phyloP scores from a whole-genome alignment of 192 early-diverging fungal genomes.

The Oehlia diaphana region DNA sequence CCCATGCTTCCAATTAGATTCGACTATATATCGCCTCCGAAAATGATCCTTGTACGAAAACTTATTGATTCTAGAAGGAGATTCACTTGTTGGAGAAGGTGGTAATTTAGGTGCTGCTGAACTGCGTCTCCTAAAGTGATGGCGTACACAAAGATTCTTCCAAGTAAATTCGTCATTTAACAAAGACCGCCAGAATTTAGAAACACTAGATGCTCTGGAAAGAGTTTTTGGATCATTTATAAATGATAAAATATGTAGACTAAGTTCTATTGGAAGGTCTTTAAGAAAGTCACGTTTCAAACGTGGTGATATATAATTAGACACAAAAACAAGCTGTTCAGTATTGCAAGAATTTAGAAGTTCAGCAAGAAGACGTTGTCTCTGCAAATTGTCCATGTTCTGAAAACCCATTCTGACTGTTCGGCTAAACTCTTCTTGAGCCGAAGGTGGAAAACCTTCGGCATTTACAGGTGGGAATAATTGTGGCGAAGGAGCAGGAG shows the following conservation, averaged over 20 bases:
- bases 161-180: slow-evolving; percentile 52
- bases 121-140: slow-evolving; percentile 39
- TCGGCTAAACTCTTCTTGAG: slow-evolving; percentile 15
- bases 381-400: slow-evolving; percentile 28
- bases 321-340: slow-evolving; percentile 51
- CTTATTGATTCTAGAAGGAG: slow-evolving; percentile 32
- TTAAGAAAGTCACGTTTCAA: slow-evolving; percentile 91
- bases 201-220: slow-evolving; percentile 71
- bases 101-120: slow-evolving; percentile 1
- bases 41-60: slow-evolving; percentile 58
- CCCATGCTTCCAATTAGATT: slow-evolving; percentile 54
- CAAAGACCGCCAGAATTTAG: slow-evolving; percentile 56
- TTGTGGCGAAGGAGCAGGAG: slow-evolving; percentile 29
- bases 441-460: neutral
- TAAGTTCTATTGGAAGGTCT: slow-evolving; percentile 72
- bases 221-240: slow-evolving; percentile 81
- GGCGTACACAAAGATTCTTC: slow-evolving; percentile 42
- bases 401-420: slow-evolving; percentile 31
- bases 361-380: slow-evolving; percentile 40
- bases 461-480: slow-evolving; percentile 5
- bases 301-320: slow-evolving; percentile 52
- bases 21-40: slow-evolving; percentile 52
- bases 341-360: slow-evolving; percentile 51
- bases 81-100: slow-evolving; percentile 32
- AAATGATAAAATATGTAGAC: slow-evolving; percentile 81